These are phyloP conservation scores for Metschnikowia gelsemii DNA, from an alignment of 805 yeast species.

Conservation along the genomic window DNA sequence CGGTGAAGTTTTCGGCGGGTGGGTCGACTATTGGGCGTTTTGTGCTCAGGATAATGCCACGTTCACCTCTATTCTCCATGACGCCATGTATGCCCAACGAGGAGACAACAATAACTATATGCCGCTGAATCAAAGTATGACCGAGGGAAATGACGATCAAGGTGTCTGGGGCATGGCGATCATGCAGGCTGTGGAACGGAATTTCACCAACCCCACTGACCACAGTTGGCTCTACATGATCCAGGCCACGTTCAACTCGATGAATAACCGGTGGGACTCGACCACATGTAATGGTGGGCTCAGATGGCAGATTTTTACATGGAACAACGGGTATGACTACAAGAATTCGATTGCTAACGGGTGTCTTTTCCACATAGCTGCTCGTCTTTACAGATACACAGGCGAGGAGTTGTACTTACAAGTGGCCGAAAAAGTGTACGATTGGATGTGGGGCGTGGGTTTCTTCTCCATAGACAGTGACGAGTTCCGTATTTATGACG, in stretches of 20 bases:
- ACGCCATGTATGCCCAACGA: slow-evolving; percentile 45
- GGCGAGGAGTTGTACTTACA: slow-evolving; percentile 40
- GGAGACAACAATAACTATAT: slow-evolving; percentile 43
- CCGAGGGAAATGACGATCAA: slow-evolving; percentile 53
- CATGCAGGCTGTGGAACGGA: slow-evolving; percentile 48
- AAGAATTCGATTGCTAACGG: slow-evolving; percentile 48
- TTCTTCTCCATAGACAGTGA: slow-evolving; percentile 21
- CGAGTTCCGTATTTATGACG: slow-evolving; percentile 45
- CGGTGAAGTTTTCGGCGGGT: slow-evolving; percentile 51
- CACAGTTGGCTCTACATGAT: slow-evolving; percentile 40
- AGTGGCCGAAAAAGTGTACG: slow-evolving; percentile 44
- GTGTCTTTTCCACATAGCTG: slow-evolving; percentile 44
- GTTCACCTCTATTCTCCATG: slow-evolving; percentile 29
- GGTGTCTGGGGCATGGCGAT: slow-evolving; percentile 52
- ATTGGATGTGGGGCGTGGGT: slow-evolving; percentile 41
- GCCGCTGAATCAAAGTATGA: slow-evolving; percentile 46
- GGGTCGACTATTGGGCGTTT: slow-evolving; percentile 39
- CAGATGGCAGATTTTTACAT: slow-evolving; percentile 50
- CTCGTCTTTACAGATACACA: slow-evolving; percentile 45
- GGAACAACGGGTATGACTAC: slow-evolving; percentile 48
- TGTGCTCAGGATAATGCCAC: slow-evolving; percentile 38
- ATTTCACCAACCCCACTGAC: slow-evolving; percentile 34
- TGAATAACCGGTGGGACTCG: slow-evolving; percentile 46
- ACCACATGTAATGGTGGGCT: slow-evolving; percentile 42
- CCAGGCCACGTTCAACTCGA: slow-evolving; percentile 45